These are phyloP conservation scores for Lobulomyces angularis DNA, from an alignment of 192 early-diverging fungal species.

Conservation along the genomic window DNA sequence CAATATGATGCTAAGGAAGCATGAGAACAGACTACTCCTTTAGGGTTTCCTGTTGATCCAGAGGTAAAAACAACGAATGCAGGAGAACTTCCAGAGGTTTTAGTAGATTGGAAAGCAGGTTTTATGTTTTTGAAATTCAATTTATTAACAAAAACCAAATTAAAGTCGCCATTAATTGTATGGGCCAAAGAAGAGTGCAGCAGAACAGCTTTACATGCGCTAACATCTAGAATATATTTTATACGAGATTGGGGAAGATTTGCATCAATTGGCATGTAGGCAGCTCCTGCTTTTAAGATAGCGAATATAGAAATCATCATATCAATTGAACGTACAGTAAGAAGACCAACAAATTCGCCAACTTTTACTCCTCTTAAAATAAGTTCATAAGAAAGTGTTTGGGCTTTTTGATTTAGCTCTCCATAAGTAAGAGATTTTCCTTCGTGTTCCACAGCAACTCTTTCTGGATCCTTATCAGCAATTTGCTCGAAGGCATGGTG, in stretches of 20 bases:
- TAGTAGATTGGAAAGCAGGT: too few species aligned
- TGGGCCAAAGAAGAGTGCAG: too few species aligned
- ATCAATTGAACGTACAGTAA: slow-evolving; percentile 1
- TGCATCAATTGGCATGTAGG: slow-evolving; percentile 15
- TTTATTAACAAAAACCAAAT: too few species aligned
- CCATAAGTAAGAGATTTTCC: background rate
- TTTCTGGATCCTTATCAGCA: slow-evolving; percentile 10
- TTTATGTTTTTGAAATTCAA: too few species aligned
- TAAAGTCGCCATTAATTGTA: too few species aligned
- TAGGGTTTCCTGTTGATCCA: slow-evolving; percentile 31
- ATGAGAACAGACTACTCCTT: too few species aligned
- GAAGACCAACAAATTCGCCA: background rate
- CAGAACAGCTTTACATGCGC: too few species aligned
- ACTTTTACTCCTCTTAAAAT: background rate
- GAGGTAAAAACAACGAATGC: slow-evolving; percentile 24
- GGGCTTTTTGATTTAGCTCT: background rate
- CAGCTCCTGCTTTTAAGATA: slow-evolving; percentile 17
- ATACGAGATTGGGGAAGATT: too few species aligned
- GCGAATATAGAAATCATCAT: slow-evolving; percentile 11
- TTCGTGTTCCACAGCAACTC: slow-evolving; percentile 15
- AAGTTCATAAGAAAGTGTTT: slow-evolving; percentile 5
- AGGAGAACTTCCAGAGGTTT: too few species aligned
- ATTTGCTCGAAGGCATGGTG: slow-evolving; percentile 11
- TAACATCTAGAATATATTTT: too few species aligned
- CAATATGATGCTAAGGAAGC: too few species aligned